phyloP scores from a whole-genome alignment of 345 rosid genomes.

The Eucalyptus rudis region DNA sequence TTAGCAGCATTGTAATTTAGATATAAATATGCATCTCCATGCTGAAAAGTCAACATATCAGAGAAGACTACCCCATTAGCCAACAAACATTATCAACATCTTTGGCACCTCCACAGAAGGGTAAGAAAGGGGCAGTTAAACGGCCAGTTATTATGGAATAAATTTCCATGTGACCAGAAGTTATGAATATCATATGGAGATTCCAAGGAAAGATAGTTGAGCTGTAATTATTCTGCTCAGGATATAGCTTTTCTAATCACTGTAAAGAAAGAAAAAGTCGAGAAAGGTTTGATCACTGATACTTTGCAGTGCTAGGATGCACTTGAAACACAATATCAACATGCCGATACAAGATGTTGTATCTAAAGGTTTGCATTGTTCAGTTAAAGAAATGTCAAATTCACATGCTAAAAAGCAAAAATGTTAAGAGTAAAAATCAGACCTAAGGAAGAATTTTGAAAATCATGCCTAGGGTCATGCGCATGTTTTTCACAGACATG shows the following conservation, averaged over 20 bases:
- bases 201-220: background rate
- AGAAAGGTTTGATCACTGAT: background rate
- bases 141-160: background rate
- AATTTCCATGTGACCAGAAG: background rate
- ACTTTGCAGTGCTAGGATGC: background rate
- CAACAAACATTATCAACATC: background rate
- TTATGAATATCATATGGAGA: background rate
- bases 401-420: background rate
- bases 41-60: background rate
- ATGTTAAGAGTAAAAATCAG: background rate
- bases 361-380: background rate
- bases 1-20: background rate
- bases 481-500: background rate
- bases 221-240: background rate
- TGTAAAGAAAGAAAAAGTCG: background rate
- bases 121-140: background rate
- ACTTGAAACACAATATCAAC: background rate
- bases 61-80: background rate
- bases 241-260: background rate
- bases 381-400: background rate
- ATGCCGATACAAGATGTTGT: background rate
- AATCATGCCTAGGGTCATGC: background rate
- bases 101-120: background rate
- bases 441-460: background rate
- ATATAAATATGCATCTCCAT: background rate